Base-by-base conservation (phyloP, 73 alveolate genomes). In the Paramecium caudatum region DNA sequence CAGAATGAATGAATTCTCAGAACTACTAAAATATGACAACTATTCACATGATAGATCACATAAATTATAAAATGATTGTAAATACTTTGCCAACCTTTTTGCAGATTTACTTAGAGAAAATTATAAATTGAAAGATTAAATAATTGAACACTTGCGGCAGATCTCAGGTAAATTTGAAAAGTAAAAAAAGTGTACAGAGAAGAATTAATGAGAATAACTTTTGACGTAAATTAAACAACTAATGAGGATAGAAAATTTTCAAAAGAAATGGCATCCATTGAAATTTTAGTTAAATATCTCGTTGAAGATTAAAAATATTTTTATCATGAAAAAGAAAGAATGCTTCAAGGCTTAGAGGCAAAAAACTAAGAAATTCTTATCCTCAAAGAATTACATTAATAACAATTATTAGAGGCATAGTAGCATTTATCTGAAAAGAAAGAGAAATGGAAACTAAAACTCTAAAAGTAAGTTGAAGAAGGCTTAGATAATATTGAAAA, bases 201-300 rank as follows among this genome's bases (percentile, higher is more conserved):
- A 55, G 80, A 55, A 23, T 43, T 55, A 27, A 27, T 27, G 30
- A 55, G 30, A 9, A 55, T 55, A 23, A 55, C 80, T 27, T 55
- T 55, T 55, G 80, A 55, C 12, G 80, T 55, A 16, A 55, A 55
- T 55, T 23, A 55, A 55, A 55, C 80, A 55, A 55, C 80, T 1
- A 55, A 55, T 55, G 80, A 55, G 30, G 80, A 55, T 55, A 55
- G 80, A 23, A 55, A 55, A 55, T 55, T 55, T 55, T 55, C 80
- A 55, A 55, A 55, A 55, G 80, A 55, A 27, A 55, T 55, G 80
- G 80, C 80, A 1, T 55, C 80, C 1, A 55, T 55, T 23, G 80
- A 55, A 55, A 13, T 55, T 19, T 55, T 55, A 21, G 80, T 55
- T 9, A 55, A 55, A 10, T 55, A 55, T 55, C 12, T 55, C n/a